A percentile compares a stretch with the other conserved stretches of the same genome.
Evolutionary conservation across 805 yeast genomes (phyloP).

Genomic region (Isabelozyma heimii): DNA sequence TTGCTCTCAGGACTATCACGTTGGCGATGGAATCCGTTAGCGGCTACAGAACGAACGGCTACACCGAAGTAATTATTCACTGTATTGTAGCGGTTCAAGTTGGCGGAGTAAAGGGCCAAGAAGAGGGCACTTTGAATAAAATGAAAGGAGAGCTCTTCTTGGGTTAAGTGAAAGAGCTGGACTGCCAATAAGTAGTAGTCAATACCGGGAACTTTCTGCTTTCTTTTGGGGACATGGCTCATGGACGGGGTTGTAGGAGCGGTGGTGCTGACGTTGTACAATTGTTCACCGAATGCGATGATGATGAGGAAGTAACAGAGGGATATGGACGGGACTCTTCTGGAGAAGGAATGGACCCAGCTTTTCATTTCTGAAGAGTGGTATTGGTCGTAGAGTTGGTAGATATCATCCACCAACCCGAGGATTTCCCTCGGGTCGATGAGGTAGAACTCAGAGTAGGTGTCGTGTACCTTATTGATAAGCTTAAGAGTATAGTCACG

Average conservation of each 20-base stretch:
- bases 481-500: constrained; percentile 17
- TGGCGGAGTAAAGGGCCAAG: constrained; percentile 35
- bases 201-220: constrained; percentile 29
- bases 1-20: constrained; percentile 4
- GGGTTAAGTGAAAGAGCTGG: constrained; percentile 28
- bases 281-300: constrained; percentile 39
- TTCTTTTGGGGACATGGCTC: neutral
- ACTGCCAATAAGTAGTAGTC: constrained; percentile 30
- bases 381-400: constrained; percentile 8
- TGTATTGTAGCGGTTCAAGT: constrained; percentile 34
- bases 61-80: constrained; percentile 39
- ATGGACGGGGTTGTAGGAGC: constrained; percentile 2
- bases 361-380: neutral
- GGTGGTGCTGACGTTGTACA: constrained; percentile 6
- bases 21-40: constrained; percentile 37
- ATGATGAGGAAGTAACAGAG: constrained; percentile 32
- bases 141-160: constrained; percentile 25
- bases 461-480: constrained; percentile 22
- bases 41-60: constrained; percentile 36
- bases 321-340: neutral
- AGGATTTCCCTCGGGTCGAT: constrained; percentile 21
- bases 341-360: neutral
- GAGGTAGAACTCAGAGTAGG: constrained; percentile 36
- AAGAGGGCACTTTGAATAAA: constrained; percentile 34
- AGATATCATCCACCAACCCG: constrained; percentile 12